Base-by-base conservation (phyloP, 495 filamentous ascomycete species). In the Penicillium turbatum region DNA sequence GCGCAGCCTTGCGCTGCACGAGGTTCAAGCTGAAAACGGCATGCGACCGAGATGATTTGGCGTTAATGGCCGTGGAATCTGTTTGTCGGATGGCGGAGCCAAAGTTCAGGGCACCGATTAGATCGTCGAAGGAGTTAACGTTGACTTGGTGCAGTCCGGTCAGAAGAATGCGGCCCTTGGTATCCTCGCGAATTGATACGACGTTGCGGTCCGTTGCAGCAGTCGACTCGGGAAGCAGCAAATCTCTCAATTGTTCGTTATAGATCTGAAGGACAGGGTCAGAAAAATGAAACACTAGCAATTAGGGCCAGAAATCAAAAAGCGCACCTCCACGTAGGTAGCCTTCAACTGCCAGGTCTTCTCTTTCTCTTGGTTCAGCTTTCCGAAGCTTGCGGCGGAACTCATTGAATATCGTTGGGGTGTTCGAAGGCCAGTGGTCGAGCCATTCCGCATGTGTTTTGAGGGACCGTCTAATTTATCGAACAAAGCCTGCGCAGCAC, bases 1-100 rank as follows among this genome's bases (percentile, higher is more conserved):
- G 64, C 37, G 84, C 80, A 37, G 74, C 80, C 68, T 89, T 95
- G 52, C 88, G 86, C 71, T 96, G 95, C 13, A 97, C 79, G 12
- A 99, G 77, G 59, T 97, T 97, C 57, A 99, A 72, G 69, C 88
- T 97, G 70, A 99, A 97, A 6, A 99, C 92, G 16, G 93, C 93
- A 66, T 99, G 93, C 13, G 93, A 99, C 53, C 93, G 90, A n/a
- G 93, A 99, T 2, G 95, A 97, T 61, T 95, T 90, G 35, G 92
- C 93, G 70, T 99, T 99, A 59, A 99, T 92, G 1, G 95, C 93
- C 10, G 93, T 99, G n/a, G 93, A 90, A 71, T 99, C 93, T 2
- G 93, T 99, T 67, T 99, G 93, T 38, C 93, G 85, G 63, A 99
- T 95, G 10, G 87, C 82, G 2, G 93, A 99, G 27, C 93, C 93